Conservation (phyloP, 2,329 filamentous ascomycete genomes). For the Colletotrichum paranaense region DNA sequence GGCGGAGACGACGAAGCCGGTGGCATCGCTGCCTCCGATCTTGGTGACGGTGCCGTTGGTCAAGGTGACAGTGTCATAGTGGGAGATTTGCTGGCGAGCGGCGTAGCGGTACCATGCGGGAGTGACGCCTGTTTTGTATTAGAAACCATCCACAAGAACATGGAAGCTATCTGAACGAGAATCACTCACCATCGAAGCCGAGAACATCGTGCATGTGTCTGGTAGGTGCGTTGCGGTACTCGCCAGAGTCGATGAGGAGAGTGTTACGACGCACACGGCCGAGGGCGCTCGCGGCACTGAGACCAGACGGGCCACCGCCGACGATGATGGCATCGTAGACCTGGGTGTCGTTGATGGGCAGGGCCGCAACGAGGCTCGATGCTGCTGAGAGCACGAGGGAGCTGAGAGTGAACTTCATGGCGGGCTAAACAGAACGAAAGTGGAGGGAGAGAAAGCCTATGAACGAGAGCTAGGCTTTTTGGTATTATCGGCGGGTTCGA, state of each 20-base stretch:
- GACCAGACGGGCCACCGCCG: slow-evolving; percentile 67
- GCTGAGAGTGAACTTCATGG: slow-evolving; percentile 10
- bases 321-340: slow-evolving; percentile 67
- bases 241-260: slow-evolving; percentile 67
- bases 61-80: slow-evolving; percentile 62
- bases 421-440: not conserved
- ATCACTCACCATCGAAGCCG: slow-evolving; percentile 64
- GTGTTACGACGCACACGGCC: slow-evolving; percentile 66
- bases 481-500: not conserved
- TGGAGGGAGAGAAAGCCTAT: not conserved
- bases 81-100: slow-evolving; percentile 62
- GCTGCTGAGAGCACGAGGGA: slow-evolving; percentile 17
- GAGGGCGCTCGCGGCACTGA: slow-evolving; percentile 66
- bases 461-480: not conserved
- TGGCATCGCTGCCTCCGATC: slow-evolving; percentile 53
- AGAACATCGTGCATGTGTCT: slow-evolving; percentile 71
- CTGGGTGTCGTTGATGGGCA: slow-evolving; percentile 9
- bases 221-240: slow-evolving; percentile 68
- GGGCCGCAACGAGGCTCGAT: slow-evolving; percentile 1
- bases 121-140: slow-evolving; percentile 56
- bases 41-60: slow-evolving; percentile 63
- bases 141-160: not conserved
- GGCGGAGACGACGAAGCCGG: slow-evolving; percentile 56
- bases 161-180: too few relatives aligned
- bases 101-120: slow-evolving; percentile 65